Conservation (phyloP, 768 basidiomycete species). For the Erythrobasidium yunnanense region DNA sequence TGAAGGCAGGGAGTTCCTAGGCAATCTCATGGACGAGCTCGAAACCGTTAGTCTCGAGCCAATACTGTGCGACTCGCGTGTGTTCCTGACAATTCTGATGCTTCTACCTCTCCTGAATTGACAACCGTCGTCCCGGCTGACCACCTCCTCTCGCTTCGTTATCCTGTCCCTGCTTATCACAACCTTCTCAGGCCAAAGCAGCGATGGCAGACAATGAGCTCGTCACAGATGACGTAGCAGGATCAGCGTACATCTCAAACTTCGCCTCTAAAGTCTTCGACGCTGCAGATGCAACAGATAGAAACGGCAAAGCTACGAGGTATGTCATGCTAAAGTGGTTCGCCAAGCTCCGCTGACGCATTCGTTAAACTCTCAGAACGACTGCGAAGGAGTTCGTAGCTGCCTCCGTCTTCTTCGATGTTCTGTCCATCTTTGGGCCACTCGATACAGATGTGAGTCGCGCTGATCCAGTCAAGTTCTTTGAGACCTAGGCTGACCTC, state of each 20-base stretch:
- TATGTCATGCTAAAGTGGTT: constrained; percentile 38
- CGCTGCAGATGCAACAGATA: constrained; percentile 81
- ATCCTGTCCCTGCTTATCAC: too few species aligned
- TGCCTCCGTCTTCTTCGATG: constrained; percentile 85
- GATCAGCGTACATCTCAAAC: constrained; percentile 84
- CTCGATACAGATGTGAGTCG: constrained; percentile 50
- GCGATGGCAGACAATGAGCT: constrained; percentile 66
- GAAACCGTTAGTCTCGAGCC: constrained; percentile 48
- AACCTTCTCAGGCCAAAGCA: constrained; percentile 52
- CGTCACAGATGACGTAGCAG: constrained; percentile 67
- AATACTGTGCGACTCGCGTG: background rate
- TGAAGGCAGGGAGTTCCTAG: constrained; percentile 60
- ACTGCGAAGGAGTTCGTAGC: constrained; percentile 93
- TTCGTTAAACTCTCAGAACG: too few species aligned
- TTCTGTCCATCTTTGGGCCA: constrained; percentile 65
- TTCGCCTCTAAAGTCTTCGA: constrained; percentile 85
- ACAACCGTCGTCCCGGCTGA: too few species aligned
- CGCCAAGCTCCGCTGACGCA: too few species aligned
- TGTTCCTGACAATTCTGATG: too few species aligned
- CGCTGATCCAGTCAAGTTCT: background rate
- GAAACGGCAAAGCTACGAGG: constrained; percentile 65
- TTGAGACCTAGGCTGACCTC: background rate
- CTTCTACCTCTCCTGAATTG: too few species aligned
- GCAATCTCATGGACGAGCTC: constrained; percentile 61
- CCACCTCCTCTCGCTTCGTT: too few species aligned